Percentiles rank a stretch among this genome's conserved stretches.
Conservation (phyloP, 1,284 basidiomycete genomes). For the Cerioporus squamosus region DNA sequence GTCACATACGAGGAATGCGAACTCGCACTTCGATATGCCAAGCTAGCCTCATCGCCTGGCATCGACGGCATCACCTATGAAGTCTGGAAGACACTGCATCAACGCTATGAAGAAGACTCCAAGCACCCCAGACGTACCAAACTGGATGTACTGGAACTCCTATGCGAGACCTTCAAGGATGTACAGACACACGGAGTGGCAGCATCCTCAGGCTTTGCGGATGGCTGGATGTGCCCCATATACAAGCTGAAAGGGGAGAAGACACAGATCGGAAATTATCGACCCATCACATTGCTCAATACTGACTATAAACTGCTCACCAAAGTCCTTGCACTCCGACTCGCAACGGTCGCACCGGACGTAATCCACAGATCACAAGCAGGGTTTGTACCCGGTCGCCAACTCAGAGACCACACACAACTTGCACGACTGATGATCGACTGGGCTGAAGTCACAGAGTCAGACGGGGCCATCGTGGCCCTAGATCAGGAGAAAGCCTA, state of each 20-base stretch:
- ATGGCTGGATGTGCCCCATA: conserved; percentile 40
- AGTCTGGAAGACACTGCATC: conserved; percentile 23
- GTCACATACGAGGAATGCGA: background rate
- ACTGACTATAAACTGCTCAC: conserved; percentile 37
- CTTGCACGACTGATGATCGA: conserved; percentile 27
- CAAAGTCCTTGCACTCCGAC: conserved; percentile 23
- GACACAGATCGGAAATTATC: conserved; percentile 33
- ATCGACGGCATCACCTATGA: conserved; percentile 28
- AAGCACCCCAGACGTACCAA: background rate
- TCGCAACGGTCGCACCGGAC: conserved; percentile 16
- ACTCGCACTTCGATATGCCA: background rate
- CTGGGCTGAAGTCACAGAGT: conserved; percentile 28
- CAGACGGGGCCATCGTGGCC: conserved; percentile 17
- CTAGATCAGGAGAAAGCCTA: too few species aligned
- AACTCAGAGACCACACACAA: conserved; percentile 29
- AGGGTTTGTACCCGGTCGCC: conserved; percentile 32
- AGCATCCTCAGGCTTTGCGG: conserved; percentile 20
- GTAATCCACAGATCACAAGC: conserved; percentile 34
- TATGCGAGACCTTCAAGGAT: conserved; percentile 21
- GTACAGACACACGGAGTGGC: conserved; percentile 21
- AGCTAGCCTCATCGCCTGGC: conserved; percentile 17
- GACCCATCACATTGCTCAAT: conserved; percentile 40
- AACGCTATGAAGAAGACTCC: too few species aligned
- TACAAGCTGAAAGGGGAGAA: conserved; percentile 34
- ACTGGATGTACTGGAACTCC: conserved; percentile 16